phyloP scores from a whole-genome alignment of 2,329 filamentous ascomycete genomes.

The Aspergillus ochraceus region DNA sequence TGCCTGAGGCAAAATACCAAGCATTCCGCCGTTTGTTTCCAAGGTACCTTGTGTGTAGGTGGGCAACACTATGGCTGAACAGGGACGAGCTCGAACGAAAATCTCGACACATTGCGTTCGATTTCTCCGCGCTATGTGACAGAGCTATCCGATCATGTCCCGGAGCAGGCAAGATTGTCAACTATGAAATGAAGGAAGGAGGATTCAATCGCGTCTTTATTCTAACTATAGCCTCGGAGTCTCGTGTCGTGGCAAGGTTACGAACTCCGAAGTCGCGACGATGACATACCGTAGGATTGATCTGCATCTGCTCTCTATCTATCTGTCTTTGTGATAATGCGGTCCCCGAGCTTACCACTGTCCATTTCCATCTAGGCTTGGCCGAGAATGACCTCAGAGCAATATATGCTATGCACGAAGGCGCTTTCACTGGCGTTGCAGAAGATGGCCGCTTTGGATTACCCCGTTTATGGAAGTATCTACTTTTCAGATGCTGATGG shows the following conservation, averaged over 20 bases:
- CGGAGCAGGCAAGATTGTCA: slow-evolving; percentile 34
- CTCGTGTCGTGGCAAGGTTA: slow-evolving; percentile 42
- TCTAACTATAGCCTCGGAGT: slow-evolving; percentile 41
- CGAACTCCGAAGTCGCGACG: slow-evolving; percentile 50
- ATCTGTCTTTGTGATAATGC: not conserved
- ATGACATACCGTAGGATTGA: slow-evolving; percentile 42
- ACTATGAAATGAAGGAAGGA: slow-evolving; percentile 47
- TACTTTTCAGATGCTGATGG: slow-evolving; percentile 27
- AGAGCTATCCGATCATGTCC: slow-evolving; percentile 37
- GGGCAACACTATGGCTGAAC: slow-evolving; percentile 44
- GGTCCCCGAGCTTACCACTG: not conserved
- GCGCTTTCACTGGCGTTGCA: slow-evolving; percentile 27
- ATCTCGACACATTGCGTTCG: slow-evolving; percentile 40
- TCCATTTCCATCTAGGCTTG: slow-evolving; percentile 22
- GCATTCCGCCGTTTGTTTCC: no score
- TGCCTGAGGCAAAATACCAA: no score
- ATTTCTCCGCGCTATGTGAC: slow-evolving; percentile 41
- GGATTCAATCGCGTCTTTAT: slow-evolving; percentile 49
- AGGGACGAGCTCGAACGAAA: slow-evolving; percentile 40
- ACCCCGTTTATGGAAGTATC: slow-evolving; percentile 42
- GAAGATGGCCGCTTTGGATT: slow-evolving; percentile 33
- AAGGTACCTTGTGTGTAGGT: no score
- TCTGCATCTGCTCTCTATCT: not conserved
- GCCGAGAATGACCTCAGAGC: slow-evolving; percentile 30
- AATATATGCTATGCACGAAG: slow-evolving; percentile 34